Percentiles rank a stretch among this genome's conserved stretches.
These are phyloP conservation scores for Globisporangium nagaii DNA, from an alignment of 352 stramenopile genomes.

Conservation along the genomic window DNA sequence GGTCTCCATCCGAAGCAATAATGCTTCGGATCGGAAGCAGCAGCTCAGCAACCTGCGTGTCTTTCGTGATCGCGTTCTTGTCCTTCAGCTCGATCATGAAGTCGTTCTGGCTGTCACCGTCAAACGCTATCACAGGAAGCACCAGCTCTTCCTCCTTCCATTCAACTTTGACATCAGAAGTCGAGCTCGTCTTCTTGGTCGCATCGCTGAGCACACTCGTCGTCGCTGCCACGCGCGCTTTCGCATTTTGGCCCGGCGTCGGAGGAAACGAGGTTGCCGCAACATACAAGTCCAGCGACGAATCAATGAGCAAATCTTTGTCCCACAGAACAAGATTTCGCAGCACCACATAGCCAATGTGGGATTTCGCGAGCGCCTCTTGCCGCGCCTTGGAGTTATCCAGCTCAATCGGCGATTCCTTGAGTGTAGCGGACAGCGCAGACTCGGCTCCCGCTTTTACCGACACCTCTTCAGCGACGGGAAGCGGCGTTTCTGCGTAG, in stretches of 20 bases:
- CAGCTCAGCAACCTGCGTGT: slow-evolving; percentile 22
- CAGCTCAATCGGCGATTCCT: neutral
- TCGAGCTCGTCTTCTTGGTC: slow-evolving; percentile 13
- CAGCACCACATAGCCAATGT: slow-evolving; percentile 19
- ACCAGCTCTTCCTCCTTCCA: slow-evolving; percentile 26
- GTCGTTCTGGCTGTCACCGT: neutral
- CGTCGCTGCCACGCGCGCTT: neutral
- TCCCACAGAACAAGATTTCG: slow-evolving; percentile 18
- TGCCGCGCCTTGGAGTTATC: neutral
- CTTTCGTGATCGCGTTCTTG: slow-evolving; percentile 41
- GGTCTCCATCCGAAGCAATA: slow-evolving; percentile 1
- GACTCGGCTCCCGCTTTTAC: neutral
- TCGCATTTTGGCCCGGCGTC: neutral
- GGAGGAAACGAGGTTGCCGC: slow-evolving; percentile 13
- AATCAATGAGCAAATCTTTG: slow-evolving; percentile 15
- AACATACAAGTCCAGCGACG: slow-evolving; percentile 34
- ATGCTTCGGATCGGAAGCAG: slow-evolving; percentile 9
- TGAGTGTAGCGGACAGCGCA: too few species aligned
- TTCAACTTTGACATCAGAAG: slow-evolving; percentile 8
- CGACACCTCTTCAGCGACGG: neutral
- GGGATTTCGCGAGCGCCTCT: neutral
- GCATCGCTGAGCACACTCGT: slow-evolving; percentile 24
- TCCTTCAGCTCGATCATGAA: slow-evolving; percentile 31
- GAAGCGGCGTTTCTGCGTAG: slow-evolving; percentile 22
- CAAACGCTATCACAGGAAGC: slow-evolving; percentile 15